Evolutionary conservation across 768 basidiomycete genomes (phyloP).

Genomic region (Sarcomyxa edulis): DNA sequence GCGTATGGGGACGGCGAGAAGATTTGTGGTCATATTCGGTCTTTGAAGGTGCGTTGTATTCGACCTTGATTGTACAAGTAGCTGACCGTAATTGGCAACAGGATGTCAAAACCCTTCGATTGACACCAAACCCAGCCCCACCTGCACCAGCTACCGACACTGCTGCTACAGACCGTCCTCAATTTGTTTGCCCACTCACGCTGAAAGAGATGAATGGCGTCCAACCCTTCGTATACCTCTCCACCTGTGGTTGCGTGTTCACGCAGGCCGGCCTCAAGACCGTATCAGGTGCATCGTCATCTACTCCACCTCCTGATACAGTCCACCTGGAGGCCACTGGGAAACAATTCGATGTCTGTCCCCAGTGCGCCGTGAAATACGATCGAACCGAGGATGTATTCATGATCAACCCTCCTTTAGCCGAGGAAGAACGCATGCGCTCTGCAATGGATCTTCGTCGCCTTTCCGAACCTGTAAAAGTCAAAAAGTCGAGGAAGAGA

Average conservation of each 20-base stretch:
- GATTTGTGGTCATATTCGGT: constrained; percentile 90
- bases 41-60: constrained; percentile 73
- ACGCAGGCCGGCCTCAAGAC: constrained; percentile 79
- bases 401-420: constrained; percentile 61
- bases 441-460: constrained; percentile 53
- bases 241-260: constrained; percentile 87
- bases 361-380: constrained; percentile 74
- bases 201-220: constrained; percentile 93
- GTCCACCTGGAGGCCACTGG: constrained; percentile 14
- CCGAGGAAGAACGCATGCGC: constrained; percentile 59
- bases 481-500: constrained; percentile 61
- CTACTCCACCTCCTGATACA: constrained; percentile 21
- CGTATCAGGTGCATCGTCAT: constrained; percentile 32
- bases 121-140: constrained; percentile 70
- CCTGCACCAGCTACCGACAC: constrained; percentile 34
- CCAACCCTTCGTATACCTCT: constrained; percentile 84
- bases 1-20: constrained; percentile 87
- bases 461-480: constrained; percentile 49
- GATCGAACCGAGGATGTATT: constrained; percentile 49
- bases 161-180: constrained; percentile 40
- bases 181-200: constrained; percentile 88
- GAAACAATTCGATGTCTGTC: constrained; percentile 56
- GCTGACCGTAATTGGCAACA: too few relatives aligned
- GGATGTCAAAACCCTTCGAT: constrained; percentile 81
- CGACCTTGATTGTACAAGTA: too few relatives aligned